These are phyloP conservation scores for Amanita inopinata DNA, from an alignment of 768 basidiomycete genomes.

Conservation along the genomic window DNA sequence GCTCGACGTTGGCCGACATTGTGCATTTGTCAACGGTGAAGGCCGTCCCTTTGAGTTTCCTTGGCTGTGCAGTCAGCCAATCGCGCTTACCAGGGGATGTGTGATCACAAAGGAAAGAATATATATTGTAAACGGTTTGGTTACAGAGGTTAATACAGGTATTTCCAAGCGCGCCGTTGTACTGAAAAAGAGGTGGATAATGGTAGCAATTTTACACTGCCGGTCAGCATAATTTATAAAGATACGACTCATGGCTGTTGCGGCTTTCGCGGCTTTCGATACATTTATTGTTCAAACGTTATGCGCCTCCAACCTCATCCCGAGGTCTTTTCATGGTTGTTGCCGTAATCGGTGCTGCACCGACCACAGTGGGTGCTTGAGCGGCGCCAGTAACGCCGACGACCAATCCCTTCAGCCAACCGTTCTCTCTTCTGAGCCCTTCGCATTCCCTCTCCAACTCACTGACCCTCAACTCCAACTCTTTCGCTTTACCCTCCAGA, in stretches of 20 bases:
- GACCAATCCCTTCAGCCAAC: slow-evolving; percentile 85
- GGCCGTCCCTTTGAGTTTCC: too few relatives aligned
- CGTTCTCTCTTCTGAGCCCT: slow-evolving; percentile 78
- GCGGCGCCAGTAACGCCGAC: slow-evolving; percentile 78
- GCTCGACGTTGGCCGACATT: too few relatives aligned
- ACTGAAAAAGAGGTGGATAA: slow-evolving; percentile 6
- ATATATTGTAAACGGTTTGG: not conserved
- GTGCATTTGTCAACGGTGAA: too few relatives aligned
- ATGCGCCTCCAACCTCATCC: slow-evolving; percentile 18
- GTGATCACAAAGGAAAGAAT: not conserved
- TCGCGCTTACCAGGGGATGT: too few relatives aligned
- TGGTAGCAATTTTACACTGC: too few relatives aligned
- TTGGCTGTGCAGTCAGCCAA: too few relatives aligned
- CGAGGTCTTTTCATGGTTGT: slow-evolving; percentile 20
- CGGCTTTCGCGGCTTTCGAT: too few relatives aligned
- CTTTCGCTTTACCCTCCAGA: slow-evolving; percentile 76
- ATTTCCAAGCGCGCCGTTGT: not conserved
- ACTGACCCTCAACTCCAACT: slow-evolving; percentile 67
- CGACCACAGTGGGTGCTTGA: slow-evolving; percentile 24
- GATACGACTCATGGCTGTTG: too few relatives aligned
- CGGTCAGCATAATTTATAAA: too few relatives aligned
- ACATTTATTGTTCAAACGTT: too few relatives aligned
- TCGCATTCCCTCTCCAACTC: slow-evolving; percentile 91
- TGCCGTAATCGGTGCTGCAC: slow-evolving; percentile 11
- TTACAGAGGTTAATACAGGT: not conserved